Evolutionary conservation across 768 basidiomycete genomes (phyloP).

Genomic region (Asterophora lycoperdoides): DNA sequence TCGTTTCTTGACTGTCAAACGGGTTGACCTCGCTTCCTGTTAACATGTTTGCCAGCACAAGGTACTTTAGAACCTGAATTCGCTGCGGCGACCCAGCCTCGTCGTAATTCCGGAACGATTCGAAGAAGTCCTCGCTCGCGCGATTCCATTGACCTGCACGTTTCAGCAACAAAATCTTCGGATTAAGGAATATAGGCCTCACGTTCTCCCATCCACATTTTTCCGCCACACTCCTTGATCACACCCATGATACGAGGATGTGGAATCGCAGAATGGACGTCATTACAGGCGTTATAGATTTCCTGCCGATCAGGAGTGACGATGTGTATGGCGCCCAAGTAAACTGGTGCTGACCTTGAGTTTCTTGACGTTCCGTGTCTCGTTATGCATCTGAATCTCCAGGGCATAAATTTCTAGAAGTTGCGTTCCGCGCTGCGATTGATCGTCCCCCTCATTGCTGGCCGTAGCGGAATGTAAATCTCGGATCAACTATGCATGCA

Average conservation of each 20-base stretch:
- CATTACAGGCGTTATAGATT: slow-evolving; percentile 93
- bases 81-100: slow-evolving; percentile 96
- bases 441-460: slow-evolving; percentile 64
- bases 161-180: not conserved
- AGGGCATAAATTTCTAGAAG: slow-evolving; percentile 96
- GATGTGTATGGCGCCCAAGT: not conserved
- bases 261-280: slow-evolving; percentile 92
- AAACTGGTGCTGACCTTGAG: slow-evolving; percentile 58
- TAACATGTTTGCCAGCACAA: slow-evolving; percentile 96
- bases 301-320: slow-evolving; percentile 48
- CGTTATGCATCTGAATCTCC: slow-evolving; percentile 99
- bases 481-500: slow-evolving; percentile 55
- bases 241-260: slow-evolving; percentile 99
- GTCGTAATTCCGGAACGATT: slow-evolving; percentile 97
- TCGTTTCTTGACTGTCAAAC: slow-evolving; percentile 99
- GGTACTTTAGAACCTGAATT: slow-evolving; percentile 97
- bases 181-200: slow-evolving; percentile 23
- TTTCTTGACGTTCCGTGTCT: slow-evolving; percentile 93
- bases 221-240: slow-evolving; percentile 98
- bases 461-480: slow-evolving; percentile 70
- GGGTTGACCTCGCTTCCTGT: slow-evolving; percentile 98
- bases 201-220: slow-evolving; percentile 99
- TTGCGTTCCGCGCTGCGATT: slow-evolving; percentile 92
- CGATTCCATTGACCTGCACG: slow-evolving; percentile 86
- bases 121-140: slow-evolving; percentile 97